Base-by-base conservation (phyloP, 371 early-diverging fungal species). In the Rhizopus sp. region DNA sequence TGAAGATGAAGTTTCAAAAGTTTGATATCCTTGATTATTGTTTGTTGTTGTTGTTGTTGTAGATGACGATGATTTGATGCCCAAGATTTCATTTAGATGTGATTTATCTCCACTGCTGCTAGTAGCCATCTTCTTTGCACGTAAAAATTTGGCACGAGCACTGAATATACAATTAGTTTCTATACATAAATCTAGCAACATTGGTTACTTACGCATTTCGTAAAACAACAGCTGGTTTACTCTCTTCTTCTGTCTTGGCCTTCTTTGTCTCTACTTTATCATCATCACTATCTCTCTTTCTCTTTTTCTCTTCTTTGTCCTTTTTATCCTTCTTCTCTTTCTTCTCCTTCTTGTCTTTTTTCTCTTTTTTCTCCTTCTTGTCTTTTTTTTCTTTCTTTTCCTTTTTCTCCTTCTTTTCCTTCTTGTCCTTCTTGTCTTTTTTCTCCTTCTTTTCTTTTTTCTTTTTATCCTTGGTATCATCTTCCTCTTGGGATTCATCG, bases 141-240 rank as follows among this genome's bases (percentile, higher is more conserved):
- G 77, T 37, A 89, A 75, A 58, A 88, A 91, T 55, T 88, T 88
- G 32, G 84, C 83, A 57, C 91, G 83, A 57, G 88, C 86, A 56
- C 85, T 84, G 13, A 55, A 48, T 10, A 16, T 13, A 7, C 4
- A 48, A 13, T 23, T 23, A 23, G 23, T 23, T 23, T 23, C 23
- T 23, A 23, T 23, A 23, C 23, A 23, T 16, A 10, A 31, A 15
- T 33, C 17, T 38, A 50, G 34, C 3, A 30, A 23, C 1, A 37
- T 8, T 34, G 7, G 5, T 12, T 10, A 80, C 80, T 74, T 77
- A 83, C 82, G 84, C 84, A 64, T 79, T 81, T 48, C 84, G 81
- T 57, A 64, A 41, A 12, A 64, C 73, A 40, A 54, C 54, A 57
- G 75, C 31, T 42, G 76, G 23, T 62, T 65, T 31, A 50, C 48